Evolutionary conservation across 2,329 filamentous ascomycete genomes (phyloP), one percentile per base, ranked within the genome.

Genomic region (Alternaria hordeiaustralica): DNA sequence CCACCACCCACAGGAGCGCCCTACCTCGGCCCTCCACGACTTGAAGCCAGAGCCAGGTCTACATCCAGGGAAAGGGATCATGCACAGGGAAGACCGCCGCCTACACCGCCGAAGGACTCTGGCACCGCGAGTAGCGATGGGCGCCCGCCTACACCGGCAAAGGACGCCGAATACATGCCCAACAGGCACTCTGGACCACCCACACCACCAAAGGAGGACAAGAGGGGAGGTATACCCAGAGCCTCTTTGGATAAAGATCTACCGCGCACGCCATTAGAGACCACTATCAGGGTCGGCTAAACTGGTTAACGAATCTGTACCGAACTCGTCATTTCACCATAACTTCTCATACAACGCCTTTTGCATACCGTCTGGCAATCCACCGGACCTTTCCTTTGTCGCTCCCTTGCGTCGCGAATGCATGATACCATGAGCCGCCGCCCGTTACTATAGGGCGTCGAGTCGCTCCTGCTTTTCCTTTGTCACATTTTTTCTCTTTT

Each of bases 91-190:
- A 71, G 74, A 43, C 80, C 81, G 30, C 82, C 82, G 26, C 81
- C 81, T 3, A 84, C 82, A n/a, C 82, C 82, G 12, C 82, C 82
- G 1, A 84, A 83, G 60, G 79, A 80, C 55, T 73, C 71, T 13
- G 71, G 66, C 13, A 71, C 72, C 18, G 70, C 63, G 2, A 59
- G 58, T 20, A 72, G 60, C 43, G 58, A 64, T 49, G 71, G 73
- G 10, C 65, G 78, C 53, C 77, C 77, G 25, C 76, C 78, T 3
- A 81, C 78, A 15, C 79, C 79, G 15, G 76, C 79, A n/a, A 80
- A 81, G 60, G 77, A 80, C 47, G 20, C 30, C 9, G 61, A 66
- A 2, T 77, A 73, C 54, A 66, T 60, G 25, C 60, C 58, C 26
- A 69, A 71, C 43, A 61, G 73, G 13, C 68, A 77, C 58, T 72